Conservation (phyloP, 495 filamentous ascomycete species). For the Parathielavia hyrcaniae region DNA sequence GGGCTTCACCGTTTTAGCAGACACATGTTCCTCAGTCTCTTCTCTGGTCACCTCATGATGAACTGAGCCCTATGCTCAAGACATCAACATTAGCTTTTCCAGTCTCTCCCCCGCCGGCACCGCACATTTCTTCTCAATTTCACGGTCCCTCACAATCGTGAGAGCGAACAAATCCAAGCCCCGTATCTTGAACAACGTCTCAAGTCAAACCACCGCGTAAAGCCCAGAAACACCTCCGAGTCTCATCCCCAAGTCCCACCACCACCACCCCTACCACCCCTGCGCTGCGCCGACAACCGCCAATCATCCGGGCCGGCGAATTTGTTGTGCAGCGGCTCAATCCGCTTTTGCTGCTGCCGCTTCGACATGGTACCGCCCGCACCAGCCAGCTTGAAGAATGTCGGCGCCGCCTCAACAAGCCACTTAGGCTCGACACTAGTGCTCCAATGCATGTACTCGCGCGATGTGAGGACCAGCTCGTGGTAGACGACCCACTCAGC, state of each 20-base stretch:
- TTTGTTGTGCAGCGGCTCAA: slow-evolving; percentile 89
- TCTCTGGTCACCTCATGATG: too few species aligned
- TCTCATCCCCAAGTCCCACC: slow-evolving; percentile 95
- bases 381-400: slow-evolving; percentile 99
- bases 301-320: slow-evolving; percentile 85
- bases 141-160: too few species aligned
- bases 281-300: slow-evolving; percentile 82
- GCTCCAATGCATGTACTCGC: slow-evolving; percentile 96
- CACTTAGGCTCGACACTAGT: slow-evolving; percentile 90
- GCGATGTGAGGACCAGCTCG: slow-evolving; percentile 78
- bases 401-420: slow-evolving; percentile 86
- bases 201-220: too few species aligned
- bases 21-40: too few species aligned
- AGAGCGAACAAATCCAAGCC: too few species aligned
- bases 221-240: too few species aligned
- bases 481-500: slow-evolving; percentile 95
- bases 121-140: too few species aligned
- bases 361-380: slow-evolving; percentile 84
- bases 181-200: too few species aligned
- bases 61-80: too few species aligned
- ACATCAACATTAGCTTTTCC: too few species aligned
- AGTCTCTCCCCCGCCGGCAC: too few species aligned
- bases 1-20: too few species aligned
- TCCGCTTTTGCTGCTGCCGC: slow-evolving; percentile 87
- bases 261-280: slow-evolving; percentile 81